These are phyloP conservation scores for Vitis hybrid DNA, from an alignment of 177 flowering plant species.

Conservation along the genomic window DNA sequence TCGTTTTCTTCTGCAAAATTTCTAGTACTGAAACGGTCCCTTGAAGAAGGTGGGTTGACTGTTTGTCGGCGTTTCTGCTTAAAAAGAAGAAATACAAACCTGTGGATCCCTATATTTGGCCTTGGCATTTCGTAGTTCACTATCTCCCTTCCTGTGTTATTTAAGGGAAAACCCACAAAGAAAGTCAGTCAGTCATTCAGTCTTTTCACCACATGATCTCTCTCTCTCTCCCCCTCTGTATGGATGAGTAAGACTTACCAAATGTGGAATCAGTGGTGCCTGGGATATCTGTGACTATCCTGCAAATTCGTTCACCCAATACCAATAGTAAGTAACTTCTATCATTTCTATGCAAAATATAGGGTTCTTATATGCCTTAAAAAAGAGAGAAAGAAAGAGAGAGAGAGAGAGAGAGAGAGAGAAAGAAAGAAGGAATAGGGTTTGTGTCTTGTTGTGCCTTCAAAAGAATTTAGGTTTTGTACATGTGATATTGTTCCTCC, in stretches of 20 bases:
- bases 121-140: conserved; percentile 71
- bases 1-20: conserved; percentile 58
- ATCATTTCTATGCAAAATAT: neutral
- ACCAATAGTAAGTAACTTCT: neutral
- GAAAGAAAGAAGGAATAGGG: no score
- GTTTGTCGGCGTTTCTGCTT: conserved; percentile 60
- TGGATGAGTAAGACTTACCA: conserved; percentile 37
- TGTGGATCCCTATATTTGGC: conserved; percentile 87
- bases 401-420: no score
- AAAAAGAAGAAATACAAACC: conserved; percentile 74
- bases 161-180: neutral
- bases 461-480: no score
- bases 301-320: conserved; percentile 25
- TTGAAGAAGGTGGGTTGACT: conserved; percentile 35
- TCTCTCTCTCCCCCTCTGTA: neutral
- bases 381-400: no score
- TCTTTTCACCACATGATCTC: no score
- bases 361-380: no score
- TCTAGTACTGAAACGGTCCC: conserved; percentile 63
- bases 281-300: conserved; percentile 87
- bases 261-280: conserved; percentile 82
- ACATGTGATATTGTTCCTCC: no score
- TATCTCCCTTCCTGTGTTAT: conserved; percentile 57
- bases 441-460: no score
- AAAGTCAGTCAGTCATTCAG: no score